These are phyloP conservation scores for Takashimella tepidaria DNA, from an alignment of 1,284 basidiomycete genomes.

Conservation along the genomic window DNA sequence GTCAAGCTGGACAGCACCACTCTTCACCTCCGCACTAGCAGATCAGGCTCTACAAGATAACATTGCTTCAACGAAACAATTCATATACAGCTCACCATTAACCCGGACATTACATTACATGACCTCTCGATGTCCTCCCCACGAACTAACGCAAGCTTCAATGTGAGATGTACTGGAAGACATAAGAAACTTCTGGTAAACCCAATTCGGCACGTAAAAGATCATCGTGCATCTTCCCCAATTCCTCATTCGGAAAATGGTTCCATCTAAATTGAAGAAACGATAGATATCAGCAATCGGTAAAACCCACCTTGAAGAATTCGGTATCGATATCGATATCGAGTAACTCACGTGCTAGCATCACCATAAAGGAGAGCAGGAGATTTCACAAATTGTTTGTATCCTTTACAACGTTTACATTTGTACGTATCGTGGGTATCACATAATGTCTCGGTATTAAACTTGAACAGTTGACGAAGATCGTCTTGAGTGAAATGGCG, in stretches of 20 bases:
- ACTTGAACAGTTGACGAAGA: conserved; percentile 84
- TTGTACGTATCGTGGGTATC: conserved; percentile 99
- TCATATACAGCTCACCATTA: too few species aligned
- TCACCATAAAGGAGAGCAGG: conserved; percentile 90
- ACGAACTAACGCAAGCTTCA: too few species aligned
- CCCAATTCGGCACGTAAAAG: conserved; percentile 85
- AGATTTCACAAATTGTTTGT: conserved; percentile 76
- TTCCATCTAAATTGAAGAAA: conserved; percentile 99
- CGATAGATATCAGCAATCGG: neutral
- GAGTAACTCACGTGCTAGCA: conserved; percentile 86
- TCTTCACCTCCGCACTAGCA: too few species aligned
- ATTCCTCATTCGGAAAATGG: conserved; percentile 82
- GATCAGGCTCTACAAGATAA: too few species aligned
- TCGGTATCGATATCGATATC: too few species aligned
- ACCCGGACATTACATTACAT: too few species aligned
- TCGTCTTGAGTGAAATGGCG: conserved; percentile 91
- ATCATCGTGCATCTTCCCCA: conserved; percentile 92
- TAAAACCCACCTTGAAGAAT: conserved; percentile 4
- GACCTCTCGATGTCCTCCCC: neutral
- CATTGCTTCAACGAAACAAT: too few species aligned
- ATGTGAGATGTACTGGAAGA: conserved; percentile 75
- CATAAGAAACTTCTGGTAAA: conserved; percentile 77
- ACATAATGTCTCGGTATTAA: conserved; percentile 80
- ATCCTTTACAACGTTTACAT: conserved; percentile 88
- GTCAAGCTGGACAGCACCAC: neutral